Evolutionary conservation across 2,329 filamentous ascomycete species (phyloP).

Genomic region (Cladosporium phlei): DNA sequence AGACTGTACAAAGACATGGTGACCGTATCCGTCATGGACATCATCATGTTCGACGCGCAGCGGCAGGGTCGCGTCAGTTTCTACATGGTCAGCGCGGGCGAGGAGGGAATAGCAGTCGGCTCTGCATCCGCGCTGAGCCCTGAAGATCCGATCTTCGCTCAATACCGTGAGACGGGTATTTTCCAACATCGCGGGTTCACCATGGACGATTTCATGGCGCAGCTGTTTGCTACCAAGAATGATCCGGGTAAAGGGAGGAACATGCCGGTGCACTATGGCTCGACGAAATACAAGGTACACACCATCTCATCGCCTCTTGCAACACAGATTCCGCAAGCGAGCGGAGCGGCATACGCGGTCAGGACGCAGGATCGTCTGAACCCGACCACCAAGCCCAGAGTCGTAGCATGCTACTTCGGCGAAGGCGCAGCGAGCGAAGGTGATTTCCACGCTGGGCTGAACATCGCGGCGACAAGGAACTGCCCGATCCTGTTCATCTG

Average conservation of each 20-base stretch:
- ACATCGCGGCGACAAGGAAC: slow-evolving; percentile 83
- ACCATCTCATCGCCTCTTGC: slow-evolving; percentile 82
- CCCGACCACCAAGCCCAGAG: slow-evolving; percentile 60
- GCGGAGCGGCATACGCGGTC: slow-evolving; percentile 80
- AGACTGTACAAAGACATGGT: slow-evolving; percentile 62
- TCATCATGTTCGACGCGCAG: slow-evolving; percentile 98
- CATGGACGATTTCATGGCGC: slow-evolving; percentile 86
- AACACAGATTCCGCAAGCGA: slow-evolving; percentile 83
- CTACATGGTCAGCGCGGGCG: slow-evolving; percentile 92
- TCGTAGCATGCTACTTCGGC: slow-evolving; percentile 82
- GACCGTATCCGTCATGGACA: slow-evolving; percentile 77
- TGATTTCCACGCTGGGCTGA: slow-evolving; percentile 86
- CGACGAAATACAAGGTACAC: slow-evolving; percentile 76
- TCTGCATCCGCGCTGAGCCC: slow-evolving; percentile 76
- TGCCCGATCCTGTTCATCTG: slow-evolving; percentile 87
- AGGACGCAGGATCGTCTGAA: slow-evolving; percentile 74
- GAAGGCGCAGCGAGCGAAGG: slow-evolving; percentile 88
- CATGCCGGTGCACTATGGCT: slow-evolving; percentile 97
- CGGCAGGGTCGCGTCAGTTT: slow-evolving; percentile 90
- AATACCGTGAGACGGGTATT: slow-evolving; percentile 90
- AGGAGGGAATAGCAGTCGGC: slow-evolving; percentile 90
- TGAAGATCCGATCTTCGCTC: slow-evolving; percentile 87
- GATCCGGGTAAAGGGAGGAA: slow-evolving; percentile 80
- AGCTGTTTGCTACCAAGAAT: slow-evolving; percentile 81
- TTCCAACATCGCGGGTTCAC: slow-evolving; percentile 86